Base-by-base conservation (phyloP, 805 yeast genomes). In the Sugiyamaella lignohabitans region DNA sequence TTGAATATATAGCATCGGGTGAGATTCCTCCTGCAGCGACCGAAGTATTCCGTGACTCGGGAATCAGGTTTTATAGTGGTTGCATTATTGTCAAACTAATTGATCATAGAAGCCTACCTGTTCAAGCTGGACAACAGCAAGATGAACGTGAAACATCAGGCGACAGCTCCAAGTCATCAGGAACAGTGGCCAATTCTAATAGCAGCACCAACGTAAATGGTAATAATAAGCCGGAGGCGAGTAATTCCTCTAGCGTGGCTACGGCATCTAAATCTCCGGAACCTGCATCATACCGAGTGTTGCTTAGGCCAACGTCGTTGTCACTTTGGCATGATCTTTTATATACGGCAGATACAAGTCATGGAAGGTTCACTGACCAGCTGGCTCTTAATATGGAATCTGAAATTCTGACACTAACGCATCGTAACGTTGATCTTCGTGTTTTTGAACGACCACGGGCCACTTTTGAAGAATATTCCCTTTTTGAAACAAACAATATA, bases 11-110 rank as follows among this genome's bases (percentile, higher is more conserved):
- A 8, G 82, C 88, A 14, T 71, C 77, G 46, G 95, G 91, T 43
- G 82, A 81, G 57, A 86, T 91, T 11, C 96, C 97, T 1, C 84
- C 87, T 36, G 87, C 94, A 11, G 79, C 91, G 60, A 80, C 88
- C 55, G 98, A 93, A 66, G 84, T 91, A 6, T 73, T 93, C 39
- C 80, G 84, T 58, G 98, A 91, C 62, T 86, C 91, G 32, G 84
- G 89, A 17, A 78, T 89, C 29, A 78, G 79, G 50, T 76, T 87
- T 45, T 91, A 87, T 62, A 97, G 93, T 60, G 97, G 97, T 0
- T 86, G 95, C 62, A 69, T 91, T 35, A 85, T 91, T 14, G 64
- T 91, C 42, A 87, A 87, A 60, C 82, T 91, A n/a, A 78, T 76
- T 54, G 98, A 91, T 64, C 96, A 89, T 62, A 70, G 97, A 20